Evolutionary conservation across 2,329 filamentous ascomycete species (phyloP).

Genomic region (Lecanoromycetidae sp.): DNA sequence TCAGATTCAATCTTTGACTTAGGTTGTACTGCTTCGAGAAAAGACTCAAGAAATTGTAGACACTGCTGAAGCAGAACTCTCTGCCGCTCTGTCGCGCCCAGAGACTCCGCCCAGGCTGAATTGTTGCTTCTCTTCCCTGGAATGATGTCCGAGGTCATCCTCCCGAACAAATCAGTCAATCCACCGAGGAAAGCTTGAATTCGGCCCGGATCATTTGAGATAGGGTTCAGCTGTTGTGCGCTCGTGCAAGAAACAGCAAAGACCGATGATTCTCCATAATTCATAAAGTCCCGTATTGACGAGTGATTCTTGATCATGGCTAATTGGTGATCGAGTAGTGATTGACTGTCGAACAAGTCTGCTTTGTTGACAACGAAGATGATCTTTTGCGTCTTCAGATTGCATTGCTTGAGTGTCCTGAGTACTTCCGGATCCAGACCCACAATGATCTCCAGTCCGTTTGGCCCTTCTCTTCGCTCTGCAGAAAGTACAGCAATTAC

Average conservation of each 20-base stretch:
- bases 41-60: slow-evolving; percentile 57
- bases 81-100: slow-evolving; percentile 86
- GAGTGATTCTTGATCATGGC: not conserved
- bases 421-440: slow-evolving; percentile 45
- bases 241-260: slow-evolving; percentile 63
- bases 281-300: not conserved
- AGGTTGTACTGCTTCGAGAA: slow-evolving; percentile 43
- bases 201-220: not conserved
- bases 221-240: slow-evolving; percentile 28
- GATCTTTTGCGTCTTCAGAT: slow-evolving; percentile 39
- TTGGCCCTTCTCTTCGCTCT: slow-evolving; percentile 13
- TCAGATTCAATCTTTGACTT: slow-evolving; percentile 20
- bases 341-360: slow-evolving; percentile 33
- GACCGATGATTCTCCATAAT: slow-evolving; percentile 24
- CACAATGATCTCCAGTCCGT: not conserved
- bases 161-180: slow-evolving; percentile 55
- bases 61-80: slow-evolving; percentile 67
- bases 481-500: slow-evolving; percentile 64
- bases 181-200: slow-evolving; percentile 56
- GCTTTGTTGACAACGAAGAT: slow-evolving; percentile 50
- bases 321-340: not conserved
- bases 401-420: slow-evolving; percentile 40
- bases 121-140: slow-evolving; percentile 38
- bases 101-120: slow-evolving; percentile 64
- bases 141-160: slow-evolving; percentile 29